Base-by-base conservation (phyloP, 306 rosid species). In the Vachellia pachyceras region DNA sequence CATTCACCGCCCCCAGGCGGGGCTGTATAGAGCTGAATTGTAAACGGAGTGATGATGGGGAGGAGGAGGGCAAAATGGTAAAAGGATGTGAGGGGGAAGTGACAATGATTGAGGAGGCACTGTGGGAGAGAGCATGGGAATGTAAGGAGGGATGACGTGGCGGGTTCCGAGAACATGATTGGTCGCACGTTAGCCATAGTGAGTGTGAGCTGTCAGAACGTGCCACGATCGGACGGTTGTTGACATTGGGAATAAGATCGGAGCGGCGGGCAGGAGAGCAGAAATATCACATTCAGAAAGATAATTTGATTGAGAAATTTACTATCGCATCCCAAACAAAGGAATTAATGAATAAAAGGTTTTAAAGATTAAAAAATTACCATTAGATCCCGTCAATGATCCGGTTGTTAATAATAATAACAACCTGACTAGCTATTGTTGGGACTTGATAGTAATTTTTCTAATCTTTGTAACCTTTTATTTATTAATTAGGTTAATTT, bases 171-270 rank as follows among this genome's bases (percentile, higher is more conserved):
- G n/a, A 88, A 86, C 91, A 77, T 92, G 91, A 91, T 90, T 88
- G 92, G 92, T 80, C 66, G 61, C 90, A 88, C 80, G 91, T 81
- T 87, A 57, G 67, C 91, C 84, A 82, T 79, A 88, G 89, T 55
- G 72, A 71, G 82, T 78, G 80, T 94, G 95, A 92, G 91, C 92
- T 92, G 95, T 91, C 88, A 83, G 72, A 82, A 86, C 81, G 88
- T 91, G 95, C 67, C 11, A 10, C 33, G 70, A 87, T 85, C 92
- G 20, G 5, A 83, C 85, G 88, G 88, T 35, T 9, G 74, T 46
- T 12, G n/a, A 13, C 6, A 63, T 80, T 10, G 18, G 22, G 33
- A 3, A 1, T 2, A 20, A 45, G 73, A 86, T 85, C 83, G 1
- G 18, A 22, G 29, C 84, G 89, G 88, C 92, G 50, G 37, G 66